Evolutionary conservation across 2,329 filamentous ascomycete species (phyloP).

Genomic region (Aspergillus oerlinghausenensis): DNA sequence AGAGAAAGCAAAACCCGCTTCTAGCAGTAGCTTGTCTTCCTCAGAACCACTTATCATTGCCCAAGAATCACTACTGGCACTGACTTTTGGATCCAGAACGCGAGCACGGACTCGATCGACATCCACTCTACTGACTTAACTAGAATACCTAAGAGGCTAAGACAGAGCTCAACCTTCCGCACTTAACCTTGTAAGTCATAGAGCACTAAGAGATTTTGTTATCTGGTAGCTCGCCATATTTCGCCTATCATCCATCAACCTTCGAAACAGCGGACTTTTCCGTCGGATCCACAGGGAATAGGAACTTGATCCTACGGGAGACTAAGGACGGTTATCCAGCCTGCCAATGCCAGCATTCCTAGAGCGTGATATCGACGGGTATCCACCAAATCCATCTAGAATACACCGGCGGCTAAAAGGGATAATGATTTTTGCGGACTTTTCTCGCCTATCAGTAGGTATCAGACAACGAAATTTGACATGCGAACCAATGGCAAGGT

Average conservation of each 20-base stretch:
- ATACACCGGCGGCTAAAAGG: slow-evolving; percentile 5
- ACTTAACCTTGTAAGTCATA: neutral
- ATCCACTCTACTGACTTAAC: neutral
- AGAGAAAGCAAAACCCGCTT: neutral
- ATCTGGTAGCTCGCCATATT: neutral
- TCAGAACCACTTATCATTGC: neutral
- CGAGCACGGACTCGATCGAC: neutral
- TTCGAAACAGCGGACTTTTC: neutral
- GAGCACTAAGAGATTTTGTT: neutral
- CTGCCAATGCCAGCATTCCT: neutral
- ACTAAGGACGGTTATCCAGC: neutral
- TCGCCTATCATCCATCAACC: neutral
- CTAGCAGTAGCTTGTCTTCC: neutral
- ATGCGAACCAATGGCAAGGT: slow-evolving; percentile 1
- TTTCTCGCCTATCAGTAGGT: neutral
- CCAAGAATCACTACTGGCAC: neutral
- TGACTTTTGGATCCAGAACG: neutral
- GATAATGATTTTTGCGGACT: slow-evolving; percentile 6
- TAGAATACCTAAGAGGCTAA: too few species aligned
- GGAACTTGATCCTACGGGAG: neutral
- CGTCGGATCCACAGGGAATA: neutral
- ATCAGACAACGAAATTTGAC: neutral
- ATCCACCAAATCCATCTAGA: neutral
- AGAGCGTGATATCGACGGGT: too few species aligned
- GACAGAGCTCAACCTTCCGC: neutral